Percentiles rank a stretch among this genome's conserved stretches.
Evolutionary conservation across 2,329 filamentous ascomycete genomes (phyloP).

Genomic region (Exserohilum turcica): DNA sequence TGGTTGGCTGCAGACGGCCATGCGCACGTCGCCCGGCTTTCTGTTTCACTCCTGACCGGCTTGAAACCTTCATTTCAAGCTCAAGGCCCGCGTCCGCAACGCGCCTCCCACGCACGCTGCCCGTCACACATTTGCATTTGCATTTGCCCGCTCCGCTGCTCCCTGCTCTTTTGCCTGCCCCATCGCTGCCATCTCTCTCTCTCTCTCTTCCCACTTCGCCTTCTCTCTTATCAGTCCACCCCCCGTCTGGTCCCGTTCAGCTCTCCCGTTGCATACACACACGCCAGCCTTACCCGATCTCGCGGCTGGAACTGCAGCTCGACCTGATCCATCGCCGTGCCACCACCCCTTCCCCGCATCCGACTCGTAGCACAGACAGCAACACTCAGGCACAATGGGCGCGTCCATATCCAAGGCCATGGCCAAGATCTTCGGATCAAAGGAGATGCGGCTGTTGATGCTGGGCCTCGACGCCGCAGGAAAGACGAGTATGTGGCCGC

Average conservation of each 20-base stretch:
- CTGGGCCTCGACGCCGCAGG: conserved; percentile 94
- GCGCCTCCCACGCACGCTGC: conserved; percentile 2
- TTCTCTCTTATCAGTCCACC: not conserved
- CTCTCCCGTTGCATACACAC: not conserved
- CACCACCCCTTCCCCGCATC: not conserved
- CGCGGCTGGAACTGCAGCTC: not conserved
- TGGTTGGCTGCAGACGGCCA: conserved; percentile 5
- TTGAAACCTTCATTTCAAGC: conserved; percentile 15
- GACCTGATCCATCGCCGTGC: not conserved
- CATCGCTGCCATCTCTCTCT: not conserved
- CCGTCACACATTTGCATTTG: not conserved
- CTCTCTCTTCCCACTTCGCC: not conserved
- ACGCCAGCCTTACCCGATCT: not conserved
- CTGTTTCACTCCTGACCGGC: conserved; percentile 16
- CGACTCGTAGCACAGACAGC: conserved; percentile 3
- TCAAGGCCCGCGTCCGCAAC: conserved; percentile 9
- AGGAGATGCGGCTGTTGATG: conserved; percentile 99
- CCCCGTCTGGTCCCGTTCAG: too few relatives aligned
- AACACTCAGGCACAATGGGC: conserved; percentile 72
- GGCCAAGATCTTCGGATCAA: conserved; percentile 98
- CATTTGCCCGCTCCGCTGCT: not conserved
- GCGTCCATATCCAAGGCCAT: conserved; percentile 90
- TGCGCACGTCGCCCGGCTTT: conserved; percentile 11
- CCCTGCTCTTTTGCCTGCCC: not conserved
- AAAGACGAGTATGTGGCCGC: conserved; percentile 73